These are phyloP conservation scores for Globisporangium cederbergense DNA, from an alignment of 352 stramenopile genomes.

Conservation along the genomic window DNA sequence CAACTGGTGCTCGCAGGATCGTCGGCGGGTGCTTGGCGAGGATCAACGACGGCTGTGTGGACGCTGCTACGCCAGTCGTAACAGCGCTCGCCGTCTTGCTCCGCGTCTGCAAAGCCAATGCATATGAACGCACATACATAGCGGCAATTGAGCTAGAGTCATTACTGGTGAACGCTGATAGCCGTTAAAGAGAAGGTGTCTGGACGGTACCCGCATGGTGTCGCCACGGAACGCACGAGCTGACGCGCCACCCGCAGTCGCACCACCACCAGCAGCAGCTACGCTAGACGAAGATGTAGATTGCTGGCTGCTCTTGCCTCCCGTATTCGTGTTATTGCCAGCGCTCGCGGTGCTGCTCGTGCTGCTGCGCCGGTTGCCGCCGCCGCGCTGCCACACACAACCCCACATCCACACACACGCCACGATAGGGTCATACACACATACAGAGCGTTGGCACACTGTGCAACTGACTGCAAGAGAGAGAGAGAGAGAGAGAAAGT, in stretches of 20 bases:
- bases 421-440: not conserved
- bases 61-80: slow-evolving; percentile 1
- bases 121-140: not conserved
- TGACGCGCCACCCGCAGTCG: slow-evolving; percentile 5
- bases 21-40: slow-evolving; percentile 46
- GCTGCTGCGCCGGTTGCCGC: slow-evolving; percentile 23
- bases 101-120: slow-evolving; percentile 21
- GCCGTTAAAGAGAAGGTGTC: not conserved
- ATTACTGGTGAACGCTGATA: not conserved
- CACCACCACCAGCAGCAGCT: not conserved
- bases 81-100: slow-evolving; percentile 21
- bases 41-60: slow-evolving; percentile 16
- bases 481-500: not conserved
- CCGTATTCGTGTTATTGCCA: not conserved
- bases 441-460: not conserved
- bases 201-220: slow-evolving; percentile 17
- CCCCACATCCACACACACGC: not conserved
- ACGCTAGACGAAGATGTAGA: not conserved
- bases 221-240: slow-evolving; percentile 27
- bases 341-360: slow-evolving; percentile 15
- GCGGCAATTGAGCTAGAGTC: not conserved
- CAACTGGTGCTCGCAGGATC: slow-evolving; percentile 21
- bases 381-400: slow-evolving; percentile 21
- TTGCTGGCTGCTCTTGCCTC: not conserved
- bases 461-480: not conserved